Conservation (phyloP, 495 filamentous ascomycete genomes). For the Elasticomyces elasticus region DNA sequence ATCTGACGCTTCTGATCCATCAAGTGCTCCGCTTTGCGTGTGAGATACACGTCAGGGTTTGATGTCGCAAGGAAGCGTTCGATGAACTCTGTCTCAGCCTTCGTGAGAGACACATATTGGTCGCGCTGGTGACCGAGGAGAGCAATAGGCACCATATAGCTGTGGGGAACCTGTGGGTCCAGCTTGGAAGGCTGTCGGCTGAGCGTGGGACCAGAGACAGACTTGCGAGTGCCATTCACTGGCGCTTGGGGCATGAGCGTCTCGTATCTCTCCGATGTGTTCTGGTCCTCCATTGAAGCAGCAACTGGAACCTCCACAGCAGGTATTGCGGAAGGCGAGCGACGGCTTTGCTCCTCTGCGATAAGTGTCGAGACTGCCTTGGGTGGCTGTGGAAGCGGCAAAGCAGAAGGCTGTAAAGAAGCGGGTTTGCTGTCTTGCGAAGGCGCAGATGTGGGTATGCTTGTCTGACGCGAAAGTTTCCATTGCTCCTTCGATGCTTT, state of each 20-base stretch:
- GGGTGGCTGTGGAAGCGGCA: not conserved
- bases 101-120: constrained; percentile 13
- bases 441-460: not conserved
- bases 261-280: constrained; percentile 19
- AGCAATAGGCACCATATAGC: constrained; percentile 12
- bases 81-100: not conserved
- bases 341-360: not conserved
- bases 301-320: constrained; percentile 3
- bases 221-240: not conserved
- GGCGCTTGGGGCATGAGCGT: constrained; percentile 13
- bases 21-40: constrained; percentile 32
- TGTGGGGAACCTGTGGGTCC: not conserved
- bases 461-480: not conserved
- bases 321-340: constrained; percentile 19
- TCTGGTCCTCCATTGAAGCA: constrained; percentile 16
- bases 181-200: not conserved
- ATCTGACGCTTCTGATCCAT: constrained; percentile 40
- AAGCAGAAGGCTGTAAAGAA: not conserved
- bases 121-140: constrained; percentile 21
- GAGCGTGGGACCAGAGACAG: not conserved
- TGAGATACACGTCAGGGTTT: not conserved
- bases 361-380: constrained; percentile 7
- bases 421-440: not conserved
- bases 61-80: constrained; percentile 6
- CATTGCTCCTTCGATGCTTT: not conserved